Evolutionary conservation across 768 basidiomycete species (phyloP), one percentile per base, ranked within the genome.

Genomic region (Coprinellus aureogranulatus): DNA sequence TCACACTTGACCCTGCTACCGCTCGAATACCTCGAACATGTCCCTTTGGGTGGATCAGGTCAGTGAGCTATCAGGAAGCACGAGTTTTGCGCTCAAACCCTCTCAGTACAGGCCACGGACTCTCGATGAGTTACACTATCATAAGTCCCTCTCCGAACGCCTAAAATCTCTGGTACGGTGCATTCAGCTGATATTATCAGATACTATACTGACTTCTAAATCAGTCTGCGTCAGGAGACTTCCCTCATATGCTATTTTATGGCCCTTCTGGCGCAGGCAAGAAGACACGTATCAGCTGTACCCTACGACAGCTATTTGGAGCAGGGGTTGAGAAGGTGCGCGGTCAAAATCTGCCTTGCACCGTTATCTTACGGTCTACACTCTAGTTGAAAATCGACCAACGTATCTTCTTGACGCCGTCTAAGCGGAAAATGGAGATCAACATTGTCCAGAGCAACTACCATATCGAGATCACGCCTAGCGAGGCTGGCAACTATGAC

Each of bases 401-500:
- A 79, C 79, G 96, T 56, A 86, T 97, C 2, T 98, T 99, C 72
- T 74, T 96, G 28, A 94, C 96, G 0, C 95, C 96, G 0, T 94
- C 93, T 9, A 92, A 89, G 69, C 83, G 94, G 50, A 98, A 96
- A 70, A 77, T 99, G 20, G 96, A 98, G 69, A 88, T 98, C 62
- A 98, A 98, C 70, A 78, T 99, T 53, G 96, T 98, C 3, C 94
- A 97, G 74, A 94, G 92, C 72, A 99, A 98, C 70, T 99, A 87
- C 70, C 96, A 99, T 72, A 88, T 98, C 41, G 96, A 99, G 74
- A 88, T 99, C 55, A 99, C 96, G 0, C 96, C 96, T 69, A 98
- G 96, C 62, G 96, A 99, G 75, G 94, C 94, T 0, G 96, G 96
- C 12, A 96, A 88, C 66, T 97, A 90, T 65, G 96, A 99, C 70